A percentile compares a stretch with the other conserved stretches of the same genome.
Conservation (phyloP, 495 filamentous ascomycete species). For the Beverwykella pulmonaria region DNA sequence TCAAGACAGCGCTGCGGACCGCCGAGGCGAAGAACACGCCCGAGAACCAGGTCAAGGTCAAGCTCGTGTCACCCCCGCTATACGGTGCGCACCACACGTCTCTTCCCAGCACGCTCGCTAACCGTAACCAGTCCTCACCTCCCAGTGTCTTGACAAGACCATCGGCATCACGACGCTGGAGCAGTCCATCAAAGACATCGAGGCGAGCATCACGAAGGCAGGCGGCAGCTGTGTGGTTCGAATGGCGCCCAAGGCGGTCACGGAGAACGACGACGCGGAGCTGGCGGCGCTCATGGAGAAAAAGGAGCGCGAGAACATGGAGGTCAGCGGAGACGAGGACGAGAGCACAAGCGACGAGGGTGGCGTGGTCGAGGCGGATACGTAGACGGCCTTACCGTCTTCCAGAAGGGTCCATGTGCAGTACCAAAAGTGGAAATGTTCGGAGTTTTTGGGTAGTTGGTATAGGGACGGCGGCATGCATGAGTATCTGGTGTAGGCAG, state of each 20-base stretch:
- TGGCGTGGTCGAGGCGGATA: slow-evolving; percentile 44
- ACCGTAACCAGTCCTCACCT: slow-evolving; percentile 25
- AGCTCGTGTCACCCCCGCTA: slow-evolving; percentile 90
- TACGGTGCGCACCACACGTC: slow-evolving; percentile 72
- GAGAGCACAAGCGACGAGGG: slow-evolving; percentile 88
- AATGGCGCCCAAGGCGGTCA: slow-evolving; percentile 99
- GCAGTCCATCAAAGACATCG: slow-evolving; percentile 82
- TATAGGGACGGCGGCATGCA: background rate
- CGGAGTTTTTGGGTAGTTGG: background rate
- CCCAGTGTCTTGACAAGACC: slow-evolving; percentile 88
- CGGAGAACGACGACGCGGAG: slow-evolving; percentile 96
- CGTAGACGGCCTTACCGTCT: slow-evolving; percentile 8
- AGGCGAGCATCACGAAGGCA: slow-evolving; percentile 68
- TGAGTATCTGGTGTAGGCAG: background rate
- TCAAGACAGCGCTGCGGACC: slow-evolving; percentile 83
- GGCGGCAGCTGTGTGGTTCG: slow-evolving; percentile 81
- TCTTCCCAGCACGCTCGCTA: background rate
- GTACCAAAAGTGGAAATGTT: background rate
- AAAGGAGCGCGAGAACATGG: slow-evolving; percentile 94
- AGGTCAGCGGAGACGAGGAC: slow-evolving; percentile 95
- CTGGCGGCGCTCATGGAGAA: slow-evolving; percentile 98
- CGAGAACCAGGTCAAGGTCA: slow-evolving; percentile 93
- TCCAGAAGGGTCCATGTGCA: background rate
- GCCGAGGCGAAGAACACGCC: slow-evolving; percentile 86
- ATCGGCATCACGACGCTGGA: slow-evolving; percentile 81